These are phyloP conservation scores for Articulospora tetracladia DNA, from an alignment of 495 filamentous ascomycete genomes.

Conservation along the genomic window DNA sequence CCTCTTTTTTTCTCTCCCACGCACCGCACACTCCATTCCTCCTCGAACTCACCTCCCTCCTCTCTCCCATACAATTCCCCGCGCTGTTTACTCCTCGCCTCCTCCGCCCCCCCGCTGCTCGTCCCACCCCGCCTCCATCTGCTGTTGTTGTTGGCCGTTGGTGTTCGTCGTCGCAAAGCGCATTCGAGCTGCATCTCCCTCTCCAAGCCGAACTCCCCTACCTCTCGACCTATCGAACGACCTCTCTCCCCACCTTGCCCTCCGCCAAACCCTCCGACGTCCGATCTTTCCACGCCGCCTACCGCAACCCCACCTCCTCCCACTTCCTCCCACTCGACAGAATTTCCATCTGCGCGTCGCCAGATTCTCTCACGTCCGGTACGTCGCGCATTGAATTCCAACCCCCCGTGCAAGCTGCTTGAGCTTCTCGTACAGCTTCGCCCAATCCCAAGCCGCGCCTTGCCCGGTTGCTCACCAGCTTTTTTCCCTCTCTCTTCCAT, in stretches of 20 bases:
- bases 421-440: too few relatives aligned
- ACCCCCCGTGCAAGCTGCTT: not conserved
- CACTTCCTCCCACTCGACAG: not conserved
- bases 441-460: not conserved
- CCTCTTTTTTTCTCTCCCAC: slow-evolving; percentile 16
- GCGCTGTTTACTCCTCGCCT: slow-evolving; percentile 12
- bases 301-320: not conserved
- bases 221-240: not conserved
- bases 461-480: not conserved
- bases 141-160: not conserved
- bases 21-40: not conserved
- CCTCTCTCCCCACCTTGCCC: not conserved
- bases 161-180: too few relatives aligned
- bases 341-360: not conserved
- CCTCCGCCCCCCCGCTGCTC: slow-evolving; percentile 17
- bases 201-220: not conserved
- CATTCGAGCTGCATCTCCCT: too few relatives aligned
- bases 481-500: not conserved
- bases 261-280: slow-evolving; percentile 22
- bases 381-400: not conserved
- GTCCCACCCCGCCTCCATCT: slow-evolving; percentile 8
- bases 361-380: not conserved
- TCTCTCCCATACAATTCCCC: slow-evolving; percentile 15
- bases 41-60: slow-evolving; percentile 16
- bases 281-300: slow-evolving; percentile 18